Percentiles rank a stretch among this genome's conserved stretches.
Conservation (phyloP, 2,329 filamentous ascomycete genomes). For the Didymella glomerata region DNA sequence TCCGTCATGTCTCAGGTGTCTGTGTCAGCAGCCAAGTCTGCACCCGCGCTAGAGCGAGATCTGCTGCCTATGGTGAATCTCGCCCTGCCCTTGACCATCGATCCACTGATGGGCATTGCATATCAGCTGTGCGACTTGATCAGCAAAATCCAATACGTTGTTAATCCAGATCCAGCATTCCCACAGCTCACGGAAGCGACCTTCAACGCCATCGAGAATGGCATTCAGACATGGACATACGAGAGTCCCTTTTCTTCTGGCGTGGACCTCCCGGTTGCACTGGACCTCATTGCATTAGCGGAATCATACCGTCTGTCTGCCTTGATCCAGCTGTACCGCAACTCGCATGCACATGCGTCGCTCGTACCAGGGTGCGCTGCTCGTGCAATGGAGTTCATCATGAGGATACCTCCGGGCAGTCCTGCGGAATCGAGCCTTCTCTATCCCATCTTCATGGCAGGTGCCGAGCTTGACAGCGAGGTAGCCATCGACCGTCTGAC, state of each 20-base stretch:
- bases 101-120: conserved; percentile 49
- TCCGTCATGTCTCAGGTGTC: conserved; percentile 47
- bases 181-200: conserved; percentile 45
- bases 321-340: conserved; percentile 48
- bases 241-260: conserved; percentile 43
- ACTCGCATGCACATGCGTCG: conserved; percentile 34
- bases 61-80: conserved; percentile 30
- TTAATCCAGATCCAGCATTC: conserved; percentile 44
- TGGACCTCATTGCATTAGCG: conserved; percentile 48
- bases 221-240: conserved; percentile 47
- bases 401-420: conserved; percentile 46
- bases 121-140: conserved; percentile 48
- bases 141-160: conserved; percentile 47
- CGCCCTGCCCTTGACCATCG: conserved; percentile 39
- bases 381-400: conserved; percentile 47
- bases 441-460: conserved; percentile 49
- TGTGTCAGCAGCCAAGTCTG: conserved; percentile 19
- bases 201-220: conserved; percentile 43
- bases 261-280: conserved; percentile 43
- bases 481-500: conserved; percentile 42
- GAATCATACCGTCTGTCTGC: conserved; percentile 48
- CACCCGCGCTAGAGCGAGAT: conserved; percentile 30
- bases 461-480: conserved; percentile 44
- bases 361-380: conserved; percentile 43
- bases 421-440: conserved; percentile 47